These are phyloP conservation scores for Letharia lupina DNA, from an alignment of 495 filamentous ascomycete species.

Conservation along the genomic window DNA sequence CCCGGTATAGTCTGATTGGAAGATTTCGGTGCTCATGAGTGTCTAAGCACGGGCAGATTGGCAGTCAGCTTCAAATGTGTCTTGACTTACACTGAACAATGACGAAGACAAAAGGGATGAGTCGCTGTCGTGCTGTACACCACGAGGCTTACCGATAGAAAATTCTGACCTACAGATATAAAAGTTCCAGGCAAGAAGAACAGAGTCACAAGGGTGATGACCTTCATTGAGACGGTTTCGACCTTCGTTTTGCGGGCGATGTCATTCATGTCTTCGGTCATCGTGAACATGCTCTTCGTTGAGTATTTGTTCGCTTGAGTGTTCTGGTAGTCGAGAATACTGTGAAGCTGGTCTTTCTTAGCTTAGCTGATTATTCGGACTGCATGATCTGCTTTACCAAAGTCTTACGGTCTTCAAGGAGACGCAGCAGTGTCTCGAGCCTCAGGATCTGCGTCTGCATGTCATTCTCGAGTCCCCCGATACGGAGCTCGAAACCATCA, in stretches of 20 bases:
- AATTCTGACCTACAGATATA: conserved; percentile 29
- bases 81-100: background rate
- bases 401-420: conserved; percentile 21
- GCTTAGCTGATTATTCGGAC: background rate
- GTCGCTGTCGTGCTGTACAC: background rate
- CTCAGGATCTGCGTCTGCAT: conserved; percentile 16
- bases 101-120: background rate
- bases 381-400: conserved; percentile 12
- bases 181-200: conserved; percentile 38
- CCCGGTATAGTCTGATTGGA: conserved; percentile 17
- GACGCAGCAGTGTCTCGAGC: conserved; percentile 13
- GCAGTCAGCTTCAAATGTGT: background rate
- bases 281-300: conserved; percentile 26
- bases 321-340: conserved; percentile 21
- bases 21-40: conserved; percentile 31
- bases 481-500: conserved; percentile 5
- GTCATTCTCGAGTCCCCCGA: conserved; percentile 14
- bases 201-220: conserved; percentile 36
- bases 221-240: conserved; percentile 37
- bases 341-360: conserved; percentile 11
- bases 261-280: conserved; percentile 32
- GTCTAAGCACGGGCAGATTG: conserved; percentile 24
- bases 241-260: conserved; percentile 33
- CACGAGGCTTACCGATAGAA: conserved; percentile 2
- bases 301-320: conserved; percentile 4